Evolutionary conservation across 495 filamentous ascomycete species (phyloP), one percentile per base, ranked within the genome.

Genomic region (Clohesyomyces aquaticus): DNA sequence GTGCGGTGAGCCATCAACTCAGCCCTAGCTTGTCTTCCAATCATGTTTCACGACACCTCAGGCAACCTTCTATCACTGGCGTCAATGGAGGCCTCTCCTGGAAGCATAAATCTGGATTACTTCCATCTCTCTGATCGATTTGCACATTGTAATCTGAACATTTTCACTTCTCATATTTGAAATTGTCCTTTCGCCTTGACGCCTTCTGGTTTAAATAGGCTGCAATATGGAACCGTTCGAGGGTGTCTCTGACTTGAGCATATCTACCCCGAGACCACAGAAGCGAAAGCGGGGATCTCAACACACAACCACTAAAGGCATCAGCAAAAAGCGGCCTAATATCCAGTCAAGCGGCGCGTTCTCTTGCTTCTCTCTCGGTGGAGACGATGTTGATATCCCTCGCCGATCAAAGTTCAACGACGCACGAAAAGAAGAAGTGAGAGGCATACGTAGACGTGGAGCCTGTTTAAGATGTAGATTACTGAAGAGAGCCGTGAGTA

Each of bases 391-490:
- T 2, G 51, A 42, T 25, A 2, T 65, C 2, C 47, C 56, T 45
- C 46, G 25, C 11, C 41, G 61, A 23, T 65, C 61, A 11, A 21
- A 48, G 4, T 66, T 66, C 50, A 38, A 55, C 2, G 14, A 21
- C 16, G 23, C 22, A 10, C 27, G 63, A 2, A 66, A 66, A 23
- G 29, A 55, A 27, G 63, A 66, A 43, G 55, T 66, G 14, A 46
- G 32, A 27, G 47, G 42, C 11, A 42, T 60, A 21, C 55, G 63
- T 6, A 38, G 19, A 21, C 59, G 55, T 16, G 43, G 50, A 3
- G 63, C 56, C 32, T 66, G 63, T 26, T 45, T 66, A 25, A 52
- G 63, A 28, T 66, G 55, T 46, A 27, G 55, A 26, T 14, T 66
- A 0, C 19, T 66, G 35, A 66, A 66, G 28, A 49, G 63, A 55